A percentile compares a stretch with the other conserved stretches of the same genome.
Evolutionary conservation across 192 early-diverging fungal genomes (phyloP).

Genomic region (Coemansia sp.): DNA sequence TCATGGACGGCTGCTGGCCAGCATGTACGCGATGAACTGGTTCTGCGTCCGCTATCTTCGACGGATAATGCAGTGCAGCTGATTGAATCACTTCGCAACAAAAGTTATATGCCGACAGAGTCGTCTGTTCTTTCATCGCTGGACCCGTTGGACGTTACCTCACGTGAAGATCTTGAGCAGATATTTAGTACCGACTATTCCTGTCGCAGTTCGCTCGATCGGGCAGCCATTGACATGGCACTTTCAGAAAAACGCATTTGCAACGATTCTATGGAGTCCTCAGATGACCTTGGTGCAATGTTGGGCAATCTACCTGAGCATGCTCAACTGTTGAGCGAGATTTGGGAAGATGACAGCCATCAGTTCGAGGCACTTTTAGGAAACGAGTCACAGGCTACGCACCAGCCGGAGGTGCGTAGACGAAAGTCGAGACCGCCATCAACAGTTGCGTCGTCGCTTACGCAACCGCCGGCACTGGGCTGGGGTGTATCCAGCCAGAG

Average conservation of each 20-base stretch:
- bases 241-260: not conserved
- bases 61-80: not conserved
- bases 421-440: no score
- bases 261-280: not conserved
- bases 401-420: no score
- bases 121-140: no score
- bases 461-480: not conserved
- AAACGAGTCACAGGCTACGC: no score
- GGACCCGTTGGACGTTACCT: no score
- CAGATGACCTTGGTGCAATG: not conserved
- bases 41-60: not conserved
- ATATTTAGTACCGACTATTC: no score
- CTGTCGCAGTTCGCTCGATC: not conserved
- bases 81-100: not conserved
- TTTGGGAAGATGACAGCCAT: no score
- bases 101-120: no score
- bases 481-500: not conserved
- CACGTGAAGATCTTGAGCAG: no score
- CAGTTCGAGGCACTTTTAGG: no score
- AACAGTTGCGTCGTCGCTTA: not conserved
- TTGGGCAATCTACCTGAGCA: not conserved
- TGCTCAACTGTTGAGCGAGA: not conserved
- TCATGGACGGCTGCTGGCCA: slow-evolving; percentile 14
- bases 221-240: not conserved
- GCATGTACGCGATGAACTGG: slow-evolving; percentile 2